Percentiles rank a stretch among this genome's conserved stretches.
Evolutionary conservation across 371 early-diverging fungal genomes (phyloP).

Genomic region (Umbelopsis sp.): DNA sequence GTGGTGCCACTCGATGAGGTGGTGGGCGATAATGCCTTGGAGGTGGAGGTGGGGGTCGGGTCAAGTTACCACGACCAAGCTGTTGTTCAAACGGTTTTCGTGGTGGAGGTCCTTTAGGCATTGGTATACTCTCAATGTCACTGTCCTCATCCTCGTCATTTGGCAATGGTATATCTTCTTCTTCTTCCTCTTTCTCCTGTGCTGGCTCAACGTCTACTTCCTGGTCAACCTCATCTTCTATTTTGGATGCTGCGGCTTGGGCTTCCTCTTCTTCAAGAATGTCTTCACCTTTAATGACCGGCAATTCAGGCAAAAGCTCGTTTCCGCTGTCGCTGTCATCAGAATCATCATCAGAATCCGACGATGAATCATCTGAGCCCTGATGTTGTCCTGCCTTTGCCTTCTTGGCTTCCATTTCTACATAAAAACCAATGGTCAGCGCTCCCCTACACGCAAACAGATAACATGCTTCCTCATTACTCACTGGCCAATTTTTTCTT

Average conservation of each 20-base stretch:
- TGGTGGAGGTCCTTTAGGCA: slow-evolving; percentile 52
- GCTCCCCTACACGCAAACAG: not conserved
- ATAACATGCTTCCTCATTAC: not conserved
- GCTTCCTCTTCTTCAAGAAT: slow-evolving; percentile 10
- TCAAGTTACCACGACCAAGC: slow-evolving; percentile 10
- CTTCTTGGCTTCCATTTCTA: not conserved
- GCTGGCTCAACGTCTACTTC: slow-evolving; percentile 19
- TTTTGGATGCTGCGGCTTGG: not conserved
- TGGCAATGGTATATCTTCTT: slow-evolving; percentile 22
- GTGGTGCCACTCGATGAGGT: slow-evolving; percentile 21
- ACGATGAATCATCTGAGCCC: slow-evolving; percentile 10
- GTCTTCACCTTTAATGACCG: not conserved
- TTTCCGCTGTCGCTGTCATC: slow-evolving; percentile 12
- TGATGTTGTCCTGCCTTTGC: slow-evolving; percentile 20
- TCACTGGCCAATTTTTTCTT: slow-evolving; percentile 33
- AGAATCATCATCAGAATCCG: slow-evolving; percentile 22
- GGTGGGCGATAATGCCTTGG: slow-evolving; percentile 25
- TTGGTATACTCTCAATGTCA: slow-evolving; percentile 49
- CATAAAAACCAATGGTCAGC: not conserved
- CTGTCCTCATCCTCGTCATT: slow-evolving; percentile 28
- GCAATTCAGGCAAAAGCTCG: slow-evolving; percentile 11
- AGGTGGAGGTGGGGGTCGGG: slow-evolving; percentile 16
- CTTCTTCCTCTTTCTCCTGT: slow-evolving; percentile 6
- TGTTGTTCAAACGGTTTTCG: slow-evolving; percentile 39
- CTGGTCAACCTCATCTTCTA: not conserved